Evolutionary conservation across 306 rosid genomes (phyloP), one percentile per base, ranked within the genome.

Genomic region (Gynostemma pentaphyllum): DNA sequence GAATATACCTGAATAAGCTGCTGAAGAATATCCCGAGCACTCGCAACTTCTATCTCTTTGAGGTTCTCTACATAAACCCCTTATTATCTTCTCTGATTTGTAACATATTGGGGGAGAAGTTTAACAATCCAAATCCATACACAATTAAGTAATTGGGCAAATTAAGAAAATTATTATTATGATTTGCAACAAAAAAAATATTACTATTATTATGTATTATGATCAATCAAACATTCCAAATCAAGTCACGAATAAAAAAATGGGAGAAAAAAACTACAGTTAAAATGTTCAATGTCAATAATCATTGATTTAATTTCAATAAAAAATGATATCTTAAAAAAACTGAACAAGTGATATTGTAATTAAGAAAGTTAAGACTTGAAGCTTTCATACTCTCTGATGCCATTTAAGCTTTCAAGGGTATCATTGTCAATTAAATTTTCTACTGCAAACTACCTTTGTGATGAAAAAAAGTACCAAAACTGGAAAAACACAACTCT

Each of bases 31-130:
- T 92, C 99, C 71, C 97, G 87, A 68, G 95, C 95, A 69, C 92
- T 86, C 36, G 83, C 42, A 51, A 80, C 95, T 85, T 92, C 99
- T 53, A 79, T 74, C 82, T 92, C 99, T 79, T 86, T 92, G 66
- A 88, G 84, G 68, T 79, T 88, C 72, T 92, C 99, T n/a, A 92
- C 99, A 68, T 92, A 84, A 66, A 86, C 78, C 54, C 99, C 99
- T 81, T 92, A 34, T 27, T 85, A 59, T 92, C 99, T 88, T 92
- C 99, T 70, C 99, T 82, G 51, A 92, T 71, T 96, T 92, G 75
- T 61, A 78, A 70, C 60, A 50, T 74, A n/a, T 36, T 44, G 27
- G 19, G 13, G 14, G 34, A 53, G 46, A 27, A 47, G 15, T 4
- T 21, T 8, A 22, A 7, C 15, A 28, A 9, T 29, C 21, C 2